phyloP scores from a whole-genome alignment of 371 early-diverging fungal genomes.

The Mortierella sp. region DNA sequence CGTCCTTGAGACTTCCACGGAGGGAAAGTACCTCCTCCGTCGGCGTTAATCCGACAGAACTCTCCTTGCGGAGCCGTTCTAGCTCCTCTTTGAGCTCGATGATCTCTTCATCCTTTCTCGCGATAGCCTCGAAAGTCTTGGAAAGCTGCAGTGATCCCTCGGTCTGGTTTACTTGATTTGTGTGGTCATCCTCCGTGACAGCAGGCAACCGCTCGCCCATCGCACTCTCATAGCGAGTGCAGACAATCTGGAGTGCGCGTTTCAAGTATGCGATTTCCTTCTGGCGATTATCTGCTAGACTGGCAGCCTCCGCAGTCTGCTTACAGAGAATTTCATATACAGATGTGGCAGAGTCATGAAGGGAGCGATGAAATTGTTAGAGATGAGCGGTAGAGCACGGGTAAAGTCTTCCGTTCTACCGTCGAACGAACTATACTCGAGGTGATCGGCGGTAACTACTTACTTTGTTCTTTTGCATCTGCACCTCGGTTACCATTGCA shows the following conservation, averaged over 20 bases:
- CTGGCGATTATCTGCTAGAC: constrained; percentile 41
- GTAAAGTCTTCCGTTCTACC: too few relatives aligned
- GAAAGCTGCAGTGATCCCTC: constrained; percentile 45
- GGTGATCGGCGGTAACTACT: too few relatives aligned
- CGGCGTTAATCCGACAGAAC: constrained; percentile 29
- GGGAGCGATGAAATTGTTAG: too few relatives aligned
- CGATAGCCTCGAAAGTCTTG: constrained; percentile 51
- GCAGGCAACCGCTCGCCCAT: constrained; percentile 39
- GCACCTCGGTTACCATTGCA: constrained; percentile 49
- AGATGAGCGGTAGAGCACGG: too few relatives aligned
- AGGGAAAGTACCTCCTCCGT: constrained; percentile 44
- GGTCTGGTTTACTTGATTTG: constrained; percentile 21
- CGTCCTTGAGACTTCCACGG: constrained; percentile 51
- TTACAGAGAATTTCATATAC: neutral
- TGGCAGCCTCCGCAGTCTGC: constrained; percentile 46
- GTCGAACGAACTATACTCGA: too few relatives aligned
- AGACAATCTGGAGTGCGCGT: constrained; percentile 56
- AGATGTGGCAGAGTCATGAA: too few relatives aligned
- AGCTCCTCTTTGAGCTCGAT: constrained; percentile 44
- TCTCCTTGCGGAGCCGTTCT: constrained; percentile 32
- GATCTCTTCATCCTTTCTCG: constrained; percentile 51
- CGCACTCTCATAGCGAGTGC: constrained; percentile 52
- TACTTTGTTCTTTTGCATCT: constrained; percentile 51
- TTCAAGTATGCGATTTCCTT: constrained; percentile 57
- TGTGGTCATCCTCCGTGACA: constrained; percentile 41